Base-by-base conservation (phyloP, 352 stramenopile genomes). In the Phytophthora cactorum region DNA sequence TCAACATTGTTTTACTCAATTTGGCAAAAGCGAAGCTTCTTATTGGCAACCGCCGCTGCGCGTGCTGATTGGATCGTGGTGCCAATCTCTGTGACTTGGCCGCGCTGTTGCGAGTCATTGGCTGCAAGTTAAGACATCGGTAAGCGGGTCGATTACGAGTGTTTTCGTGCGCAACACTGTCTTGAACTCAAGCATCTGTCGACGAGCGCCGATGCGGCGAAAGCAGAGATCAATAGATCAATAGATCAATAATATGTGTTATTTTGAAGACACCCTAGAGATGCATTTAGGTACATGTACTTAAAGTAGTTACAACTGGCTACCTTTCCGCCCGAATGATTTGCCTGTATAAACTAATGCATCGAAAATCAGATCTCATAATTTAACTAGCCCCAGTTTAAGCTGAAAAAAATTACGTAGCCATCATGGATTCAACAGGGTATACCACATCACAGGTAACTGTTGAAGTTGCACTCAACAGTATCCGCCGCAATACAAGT, bases 401-500 rank as follows among this genome's bases (percentile, higher is more conserved):
- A 8, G 4, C 4, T 34, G 29, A 7, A 8, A 34, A 34, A 34
- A 4, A 34, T 4, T 8, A 34, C 4, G 29, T 34, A 34, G 4
- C 29, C 29, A 34, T 34, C 7, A 34, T 34, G 29, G 4, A 34
- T 34, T 34, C 4, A 7, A 34, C 29, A 7, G 29, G 29, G 7
- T 34, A 34, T 34, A 8, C 29, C 4, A 34, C 4, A 4, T 8
- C 7, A 34, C 29, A 34, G 29, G 29, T 34, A 34, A 34, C 29
- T 8, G 29, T 34, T 34, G 29, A 34, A 34, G 29, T 22, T 22
- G 22, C 22, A 22, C 22, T 39, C 9, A 92, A 58, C 80, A 91
- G 51, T 89, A 91, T 10, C 84, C 84, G 15, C 80, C 82, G 57
- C 80, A 87, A 70, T 92, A 92, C 32, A 56, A 51, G 5, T 61